A percentile compares a stretch with the other conserved stretches of the same genome.
These are phyloP conservation scores for Phragmites australis DNA, from an alignment of 176 grass and related monocot genomes.

Conservation along the genomic window DNA sequence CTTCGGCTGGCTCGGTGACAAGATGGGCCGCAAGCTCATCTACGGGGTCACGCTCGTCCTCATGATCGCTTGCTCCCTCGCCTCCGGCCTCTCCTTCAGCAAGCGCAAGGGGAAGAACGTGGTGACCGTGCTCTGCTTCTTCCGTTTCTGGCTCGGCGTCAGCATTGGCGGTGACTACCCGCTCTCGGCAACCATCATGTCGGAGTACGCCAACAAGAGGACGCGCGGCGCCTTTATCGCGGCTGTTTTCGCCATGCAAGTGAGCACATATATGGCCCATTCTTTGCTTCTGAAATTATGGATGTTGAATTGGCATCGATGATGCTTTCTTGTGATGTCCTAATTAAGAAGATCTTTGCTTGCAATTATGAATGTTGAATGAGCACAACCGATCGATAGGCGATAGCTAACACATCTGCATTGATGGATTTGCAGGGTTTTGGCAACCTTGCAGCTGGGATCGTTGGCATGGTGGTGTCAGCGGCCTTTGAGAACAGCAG, in stretches of 20 bases:
- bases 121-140: constrained; percentile 22
- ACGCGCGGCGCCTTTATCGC: constrained; percentile 49
- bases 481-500: neutral
- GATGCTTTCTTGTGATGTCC: no score
- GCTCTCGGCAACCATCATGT: constrained; percentile 51
- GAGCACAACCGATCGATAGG: neutral
- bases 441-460: constrained; percentile 34
- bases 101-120: neutral
- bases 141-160: constrained; percentile 30
- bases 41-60: constrained; percentile 29
- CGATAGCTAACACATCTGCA: neutral
- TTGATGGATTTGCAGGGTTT: constrained; percentile 24
- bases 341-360: no score
- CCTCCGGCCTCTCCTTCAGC: constrained; percentile 47
- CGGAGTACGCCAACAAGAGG: constrained; percentile 48
- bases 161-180: constrained; percentile 33
- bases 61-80: constrained; percentile 35
- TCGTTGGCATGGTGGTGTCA: constrained; percentile 31
- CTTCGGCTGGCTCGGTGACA: constrained; percentile 65
- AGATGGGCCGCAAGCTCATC: constrained; percentile 48
- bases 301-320: no score
- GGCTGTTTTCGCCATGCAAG: constrained; percentile 41
- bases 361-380: no score
- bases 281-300: neutral
- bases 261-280: neutral